Evolutionary conservation across 805 yeast genomes (phyloP), one percentile per base, ranked within the genome.

Genomic region (Lipomyces yamanashiensis): DNA sequence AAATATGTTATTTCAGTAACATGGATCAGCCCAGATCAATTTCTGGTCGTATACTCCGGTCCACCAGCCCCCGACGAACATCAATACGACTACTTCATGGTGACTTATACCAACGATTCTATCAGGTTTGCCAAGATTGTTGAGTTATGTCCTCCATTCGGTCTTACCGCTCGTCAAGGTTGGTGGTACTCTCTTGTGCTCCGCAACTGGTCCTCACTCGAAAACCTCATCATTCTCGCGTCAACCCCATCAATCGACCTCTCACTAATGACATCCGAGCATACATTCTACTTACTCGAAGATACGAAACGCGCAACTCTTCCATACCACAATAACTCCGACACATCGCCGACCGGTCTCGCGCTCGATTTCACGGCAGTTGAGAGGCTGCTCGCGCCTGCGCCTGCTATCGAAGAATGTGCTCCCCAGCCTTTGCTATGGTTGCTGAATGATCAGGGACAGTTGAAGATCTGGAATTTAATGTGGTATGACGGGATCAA

Each of bases 271-370:
- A 78, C 84, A 1, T 69, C 76, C 0, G 54, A 68, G 0, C 74
- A 75, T 19, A 71, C 78, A 2, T 71, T 87, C 0, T 77, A 77
- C 37, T 86, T 86, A 8, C 74, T 82, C 2, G 88, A 88, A 69
- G 97, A 92, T 71, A 79, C 86, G 3, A 85, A 84, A 70, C 80
- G 89, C 55, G 96, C 96, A 0, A 81, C 85, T 33, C 77, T 90
- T 66, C 96, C 97, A 1, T 78, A 90, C 69, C 84, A 84, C 71
- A 87, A 84, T 0, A 87, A 83, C 52, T 87, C 82, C 56, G 96
- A 90, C 70, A 82, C 88, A 13, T 82, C 88, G 7, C 86, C 93
- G 0, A 77, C 89, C 23, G 97, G 97, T 5, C 67, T 89, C 10
- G 85, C 84, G 0, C 54, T 90, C 6, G 96, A 90, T 72, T 70